phyloP scores from a whole-genome alignment of 306 rosid genomes.

The Styphnolobium japonicum region DNA sequence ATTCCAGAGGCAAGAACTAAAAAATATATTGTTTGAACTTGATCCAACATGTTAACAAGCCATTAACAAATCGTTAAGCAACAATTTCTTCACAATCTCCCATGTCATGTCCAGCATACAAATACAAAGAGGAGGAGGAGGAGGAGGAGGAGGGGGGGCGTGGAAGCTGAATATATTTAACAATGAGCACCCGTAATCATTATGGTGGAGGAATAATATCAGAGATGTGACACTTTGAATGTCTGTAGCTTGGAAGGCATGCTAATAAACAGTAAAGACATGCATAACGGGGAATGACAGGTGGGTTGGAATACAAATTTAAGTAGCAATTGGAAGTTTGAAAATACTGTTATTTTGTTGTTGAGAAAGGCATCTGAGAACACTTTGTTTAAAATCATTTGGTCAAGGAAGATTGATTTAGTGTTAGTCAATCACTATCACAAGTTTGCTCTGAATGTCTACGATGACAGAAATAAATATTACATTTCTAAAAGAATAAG shows the following conservation, averaged over 20 bases:
- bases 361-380: not conserved
- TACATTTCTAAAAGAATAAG: not conserved
- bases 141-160: not conserved
- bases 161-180: not conserved
- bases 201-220: too few species aligned
- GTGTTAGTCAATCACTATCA: too few species aligned
- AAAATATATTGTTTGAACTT: not conserved
- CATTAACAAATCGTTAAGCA: not conserved
- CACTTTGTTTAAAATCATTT: not conserved
- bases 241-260: too few species aligned
- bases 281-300: not conserved
- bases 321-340: not conserved
- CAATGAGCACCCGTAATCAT: not conserved
- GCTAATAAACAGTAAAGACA: too few species aligned
- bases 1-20: conserved; percentile 10
- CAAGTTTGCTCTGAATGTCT: not conserved
- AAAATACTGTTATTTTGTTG: not conserved
- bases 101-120: not conserved
- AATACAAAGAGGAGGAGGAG: not conserved
- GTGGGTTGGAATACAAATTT: not conserved
- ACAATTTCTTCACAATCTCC: not conserved
- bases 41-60: not conserved
- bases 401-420: not conserved
- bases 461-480: not conserved
- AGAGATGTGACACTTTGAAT: too few species aligned